phyloP scores from a whole-genome alignment of 257 asterid species.

The Handroanthus guayacan region DNA sequence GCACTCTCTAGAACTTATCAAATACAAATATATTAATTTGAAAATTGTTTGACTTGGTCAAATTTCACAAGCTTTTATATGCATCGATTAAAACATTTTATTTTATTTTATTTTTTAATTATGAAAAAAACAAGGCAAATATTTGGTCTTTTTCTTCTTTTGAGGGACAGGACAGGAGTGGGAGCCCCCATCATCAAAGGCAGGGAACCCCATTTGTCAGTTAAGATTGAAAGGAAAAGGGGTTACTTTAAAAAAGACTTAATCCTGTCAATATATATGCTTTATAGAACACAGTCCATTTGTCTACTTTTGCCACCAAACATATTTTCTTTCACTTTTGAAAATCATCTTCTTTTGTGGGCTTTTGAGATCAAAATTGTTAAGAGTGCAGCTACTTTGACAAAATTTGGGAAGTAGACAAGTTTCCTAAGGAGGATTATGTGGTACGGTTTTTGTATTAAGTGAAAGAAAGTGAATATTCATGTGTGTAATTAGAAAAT shows the following conservation, averaged over 20 bases:
- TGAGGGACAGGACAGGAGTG: constrained; percentile 41
- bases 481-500: too few relatives aligned
- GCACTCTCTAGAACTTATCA: constrained; percentile 21
- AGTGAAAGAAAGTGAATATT: too few relatives aligned
- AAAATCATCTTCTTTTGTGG: constrained; percentile 31
- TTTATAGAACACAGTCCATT: constrained; percentile 35
- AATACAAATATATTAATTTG: neutral
- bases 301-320: constrained; percentile 31
- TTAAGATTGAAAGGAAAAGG: neutral
- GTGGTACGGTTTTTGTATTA: too few relatives aligned
- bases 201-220: constrained; percentile 31
- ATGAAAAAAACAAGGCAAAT: constrained; percentile 40
- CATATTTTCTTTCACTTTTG: constrained; percentile 6
- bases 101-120: constrained; percentile 3
- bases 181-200: constrained; percentile 26
- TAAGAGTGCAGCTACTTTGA: constrained; percentile 17
- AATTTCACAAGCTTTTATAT: constrained; percentile 44
- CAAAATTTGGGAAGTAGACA: neutral
- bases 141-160: constrained; percentile 44
- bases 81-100: constrained; percentile 36
- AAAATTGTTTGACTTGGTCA: constrained; percentile 51
- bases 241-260: constrained; percentile 15
- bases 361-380: constrained; percentile 33
- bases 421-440: constrained; percentile 2
- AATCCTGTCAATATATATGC: constrained; percentile 14